phyloP scores from a whole-genome alignment of 2,329 filamentous ascomycete species.

The Hymenoscyphus albidus region DNA sequence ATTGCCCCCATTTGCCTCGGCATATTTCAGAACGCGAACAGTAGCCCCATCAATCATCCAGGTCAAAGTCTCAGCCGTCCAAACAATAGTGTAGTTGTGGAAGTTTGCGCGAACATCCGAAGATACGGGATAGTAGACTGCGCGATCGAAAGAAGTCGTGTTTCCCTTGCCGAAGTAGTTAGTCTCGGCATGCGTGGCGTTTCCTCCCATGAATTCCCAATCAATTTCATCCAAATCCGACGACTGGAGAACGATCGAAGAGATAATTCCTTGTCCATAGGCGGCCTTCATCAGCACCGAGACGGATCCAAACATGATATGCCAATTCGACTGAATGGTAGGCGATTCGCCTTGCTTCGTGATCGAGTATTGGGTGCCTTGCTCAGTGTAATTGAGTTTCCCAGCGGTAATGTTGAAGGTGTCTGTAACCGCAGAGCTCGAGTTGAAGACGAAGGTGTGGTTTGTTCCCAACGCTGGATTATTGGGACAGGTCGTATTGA shows the following conservation, averaged over 20 bases:
- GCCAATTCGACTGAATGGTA: slow-evolving; percentile 74
- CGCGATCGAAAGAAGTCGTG: slow-evolving; percentile 67
- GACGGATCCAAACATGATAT: slow-evolving; percentile 80
- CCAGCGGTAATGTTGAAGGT: slow-evolving; percentile 70
- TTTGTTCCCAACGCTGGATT: slow-evolving; percentile 67
- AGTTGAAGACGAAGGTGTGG: slow-evolving; percentile 62
- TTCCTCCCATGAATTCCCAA: slow-evolving; percentile 75
- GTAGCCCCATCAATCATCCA: slow-evolving; percentile 67
- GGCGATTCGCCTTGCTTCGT: slow-evolving; percentile 67
- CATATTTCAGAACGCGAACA: slow-evolving; percentile 59
- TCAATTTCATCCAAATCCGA: slow-evolving; percentile 86
- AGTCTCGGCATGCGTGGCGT: slow-evolving; percentile 58
- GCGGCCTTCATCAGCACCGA: slow-evolving; percentile 77
- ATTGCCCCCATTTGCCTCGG: slow-evolving; percentile 57
- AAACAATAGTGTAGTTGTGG: slow-evolving; percentile 70
- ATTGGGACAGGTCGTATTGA: slow-evolving; percentile 63
- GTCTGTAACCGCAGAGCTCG: slow-evolving; percentile 46
- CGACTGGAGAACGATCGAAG: slow-evolving; percentile 77
- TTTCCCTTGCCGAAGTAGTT: slow-evolving; percentile 79
- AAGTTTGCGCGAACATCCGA: slow-evolving; percentile 52
- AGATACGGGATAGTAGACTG: slow-evolving; percentile 55
- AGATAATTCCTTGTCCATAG: slow-evolving; percentile 70
- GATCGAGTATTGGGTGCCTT: slow-evolving; percentile 72
- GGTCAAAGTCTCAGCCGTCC: slow-evolving; percentile 63
- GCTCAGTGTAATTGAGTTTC: slow-evolving; percentile 54